Base-by-base conservation (phyloP, 164 flowering plant genomes). In the Sedum album region DNA sequence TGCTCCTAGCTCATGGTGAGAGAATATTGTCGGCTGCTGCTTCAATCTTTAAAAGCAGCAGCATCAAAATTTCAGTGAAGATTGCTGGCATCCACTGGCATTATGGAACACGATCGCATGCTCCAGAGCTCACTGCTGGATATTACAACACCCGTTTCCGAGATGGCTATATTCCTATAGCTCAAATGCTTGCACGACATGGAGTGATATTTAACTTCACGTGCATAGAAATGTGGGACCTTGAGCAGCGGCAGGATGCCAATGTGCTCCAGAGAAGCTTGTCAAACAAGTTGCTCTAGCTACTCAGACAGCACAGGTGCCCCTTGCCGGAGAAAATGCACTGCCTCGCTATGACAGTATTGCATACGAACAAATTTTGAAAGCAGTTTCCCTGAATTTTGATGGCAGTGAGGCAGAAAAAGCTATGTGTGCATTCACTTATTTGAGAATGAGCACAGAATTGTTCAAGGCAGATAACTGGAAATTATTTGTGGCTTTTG, bases 41-140 rank as follows among this genome's bases (percentile, higher is more conserved):
- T 13, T 67, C 83, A 11, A 66, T 83, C 71, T 91, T 86, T 73
- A 61, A 77, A 36, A 73, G 57, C 68, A 72, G 78, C 0, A 87
- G 85, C 0, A 83, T 80, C 31, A 91, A 89, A 77, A 84, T 91
- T 70, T 91, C 98, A 0, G 96, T 86, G 2, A 93, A 93, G 72
- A 70, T 93, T 23, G 94, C 97, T 1, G 98, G 98, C 30, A 89
- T 93, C 62, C 98, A 93, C 73, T 93, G 98, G 98, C 98, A 93
- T 71, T 89, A 93, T 60, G 96, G 96, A 2, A 78, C 88, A 18
- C 79, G 95, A 7, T 91, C 98, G 9, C 98, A 93, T 66, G 95
- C 98, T 23, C 93, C 98, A 0, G 98, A 93, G 77, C 98, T 93
- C 73, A 93, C 98, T 1, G 98, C 98, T 0, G 98, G 98, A 7